Percentiles rank a stretch among this genome's conserved stretches.
These are phyloP conservation scores for Dendrobium catenatum DNA, from an alignment of 106 monocot genomes.

Conservation along the genomic window DNA sequence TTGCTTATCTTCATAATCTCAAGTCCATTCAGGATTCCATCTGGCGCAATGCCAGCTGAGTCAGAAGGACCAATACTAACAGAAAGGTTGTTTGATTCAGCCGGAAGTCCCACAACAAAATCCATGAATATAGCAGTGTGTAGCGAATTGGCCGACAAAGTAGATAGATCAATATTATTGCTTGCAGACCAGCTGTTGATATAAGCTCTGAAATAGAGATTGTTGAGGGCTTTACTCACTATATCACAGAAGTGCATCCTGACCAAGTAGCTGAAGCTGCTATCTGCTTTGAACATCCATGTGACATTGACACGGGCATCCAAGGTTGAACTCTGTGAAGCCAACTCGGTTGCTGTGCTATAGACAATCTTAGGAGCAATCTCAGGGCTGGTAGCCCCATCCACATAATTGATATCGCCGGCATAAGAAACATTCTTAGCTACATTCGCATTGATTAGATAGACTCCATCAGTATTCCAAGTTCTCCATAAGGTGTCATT, in stretches of 20 bases:
- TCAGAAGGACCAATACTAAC: slow-evolving; percentile 52
- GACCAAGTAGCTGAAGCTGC: slow-evolving; percentile 38
- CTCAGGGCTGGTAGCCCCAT: slow-evolving; percentile 32
- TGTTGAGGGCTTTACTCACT: slow-evolving; percentile 22
- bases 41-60: slow-evolving; percentile 8
- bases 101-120: slow-evolving; percentile 23
- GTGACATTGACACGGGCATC: slow-evolving; percentile 46
- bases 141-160: neutral
- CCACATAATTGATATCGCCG: neutral
- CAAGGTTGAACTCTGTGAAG: neutral
- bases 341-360: slow-evolving; percentile 29
- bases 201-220: slow-evolving; percentile 52
- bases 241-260: slow-evolving; percentile 85
- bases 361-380: slow-evolving; percentile 55
- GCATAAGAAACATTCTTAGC: slow-evolving; percentile 6
- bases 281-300: slow-evolving; percentile 55
- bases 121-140: slow-evolving; percentile 40
- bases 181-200: slow-evolving; percentile 21
- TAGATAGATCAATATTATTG: slow-evolving; percentile 30
- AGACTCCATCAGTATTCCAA: slow-evolving; percentile 46
- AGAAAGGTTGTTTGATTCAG: slow-evolving; percentile 18
- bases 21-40: slow-evolving; percentile 66
- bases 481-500: slow-evolving; percentile 67
- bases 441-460: slow-evolving; percentile 15
- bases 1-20: slow-evolving; percentile 49